Base-by-base conservation (phyloP, 441 rosid species). In the Omphalea diandra region DNA sequence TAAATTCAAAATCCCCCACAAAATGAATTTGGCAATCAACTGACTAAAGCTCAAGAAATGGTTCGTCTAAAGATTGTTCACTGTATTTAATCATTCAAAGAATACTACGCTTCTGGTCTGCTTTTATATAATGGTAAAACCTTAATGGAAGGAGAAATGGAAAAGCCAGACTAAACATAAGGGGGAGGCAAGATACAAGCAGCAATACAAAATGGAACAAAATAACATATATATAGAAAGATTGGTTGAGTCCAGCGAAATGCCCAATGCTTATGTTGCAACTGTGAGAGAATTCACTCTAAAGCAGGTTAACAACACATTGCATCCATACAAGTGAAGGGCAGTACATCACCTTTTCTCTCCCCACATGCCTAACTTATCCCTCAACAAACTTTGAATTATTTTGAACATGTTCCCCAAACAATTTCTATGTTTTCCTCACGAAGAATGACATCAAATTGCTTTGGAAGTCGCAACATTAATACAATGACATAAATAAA, bases 1-100 rank as follows among this genome's bases (percentile, higher is more conserved):
- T 40, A 44, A 0, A 26, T 43, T 31, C 22, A 20, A 27, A 9
- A 41, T n/a, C 24, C 5, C 26, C 24, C 55, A 4, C 7, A 40
- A 71, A 35, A 63, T 43, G 63, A 52, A 54, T 50, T 52, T 50
- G 47, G n/a, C 35, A 40, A 15, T 17, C 33, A 14, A 44, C 47
- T 22, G 10, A 63, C 38, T 43, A 31, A n/a, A 35, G 63, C 6
- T 43, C 63, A 33, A 27, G n/a, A n/a, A n/a, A n/a, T n/a, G n/a
- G n/a, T n/a, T n/a, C n/a, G n/a, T n/a, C n/a, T n/a, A n/a, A n/a
- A n/a, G n/a, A n/a, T n/a, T n/a, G n/a, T n/a, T n/a, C n/a, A n/a
- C n/a, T n/a, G n/a, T n/a, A n/a, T n/a, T n/a, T n/a, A n/a, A n/a
- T n/a, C n/a, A n/a, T n/a, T n/a, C n/a, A n/a, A n/a, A n/a, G n/a